Base-by-base conservation (phyloP, 441 rosid genomes). In the Euphorbia celastroides region DNA sequence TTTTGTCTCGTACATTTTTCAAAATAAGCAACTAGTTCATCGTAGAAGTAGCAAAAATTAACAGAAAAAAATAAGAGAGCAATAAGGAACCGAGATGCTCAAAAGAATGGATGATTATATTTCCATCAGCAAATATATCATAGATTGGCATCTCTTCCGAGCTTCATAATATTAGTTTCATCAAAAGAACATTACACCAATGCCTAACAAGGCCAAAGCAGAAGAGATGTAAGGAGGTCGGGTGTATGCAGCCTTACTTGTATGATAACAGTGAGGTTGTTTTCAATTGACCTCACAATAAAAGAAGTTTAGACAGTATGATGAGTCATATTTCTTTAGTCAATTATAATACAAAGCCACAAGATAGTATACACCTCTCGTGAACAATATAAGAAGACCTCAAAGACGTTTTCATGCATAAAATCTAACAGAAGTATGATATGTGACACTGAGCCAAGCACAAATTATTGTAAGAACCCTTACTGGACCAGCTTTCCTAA, bases 311-410 rank as follows among this genome's bases (percentile, higher is more conserved):
- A n/a, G n/a, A n/a, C n/a, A n/a, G n/a, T n/a, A n/a, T n/a, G n/a
- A n/a, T n/a, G n/a, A n/a, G n/a, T n/a, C n/a, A n/a, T n/a, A n/a
- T n/a, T n/a, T n/a, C n/a, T n/a, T n/a, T n/a, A n/a, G n/a, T n/a
- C n/a, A n/a, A n/a, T n/a, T n/a, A n/a, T n/a, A n/a, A n/a, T n/a
- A n/a, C n/a, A n/a, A n/a, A n/a, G n/a, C n/a, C n/a, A n/a, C n/a
- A n/a, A n/a, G n/a, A n/a, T n/a, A n/a, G n/a, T n/a, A 9, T 32
- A 23, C 60, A 3, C n/a, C 63, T 51, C 46, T 65, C 60, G 32
- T 23, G 34, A 65, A 23, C 9, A 34, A 3, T 34, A 34, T 3
- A 9, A 9, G 54, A 54, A 11, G 28, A 34, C 60, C 31, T 14
- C 1, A 34, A 22, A 34, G 7, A 65, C 22, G 20, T 52, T 52